Evolutionary conservation across 805 yeast species (phyloP).

Genomic region (Spathaspora passalidarum): DNA sequence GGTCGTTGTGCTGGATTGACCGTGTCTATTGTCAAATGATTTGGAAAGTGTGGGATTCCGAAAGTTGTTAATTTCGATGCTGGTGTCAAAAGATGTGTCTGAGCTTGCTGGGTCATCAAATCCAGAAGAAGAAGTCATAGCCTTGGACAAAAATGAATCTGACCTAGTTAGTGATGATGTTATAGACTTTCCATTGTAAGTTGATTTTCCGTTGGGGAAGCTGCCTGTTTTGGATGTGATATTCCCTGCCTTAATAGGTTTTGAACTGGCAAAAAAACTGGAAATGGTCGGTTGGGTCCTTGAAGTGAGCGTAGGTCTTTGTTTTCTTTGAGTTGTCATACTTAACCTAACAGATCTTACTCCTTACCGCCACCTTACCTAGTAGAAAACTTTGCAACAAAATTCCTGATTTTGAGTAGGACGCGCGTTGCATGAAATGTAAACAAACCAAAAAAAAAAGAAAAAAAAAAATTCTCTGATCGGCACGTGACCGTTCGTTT

Average conservation of each 20-base stretch:
- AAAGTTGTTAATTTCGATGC: slow-evolving; percentile 30
- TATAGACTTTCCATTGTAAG: not conserved
- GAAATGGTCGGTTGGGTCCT: slow-evolving; percentile 24
- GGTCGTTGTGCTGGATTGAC: not conserved
- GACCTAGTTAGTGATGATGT: slow-evolving; percentile 14
- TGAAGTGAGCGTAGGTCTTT: not conserved
- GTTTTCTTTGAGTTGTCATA: slow-evolving; percentile 1
- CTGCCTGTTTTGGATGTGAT: not conserved
- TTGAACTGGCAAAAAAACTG: slow-evolving; percentile 20
- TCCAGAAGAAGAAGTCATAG: slow-evolving; percentile 16
- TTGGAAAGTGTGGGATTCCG: slow-evolving; percentile 21
- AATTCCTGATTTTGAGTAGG: not conserved
- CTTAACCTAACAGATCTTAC: not conserved
- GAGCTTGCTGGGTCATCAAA: slow-evolving; percentile 28
- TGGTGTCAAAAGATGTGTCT: slow-evolving; percentile 36
- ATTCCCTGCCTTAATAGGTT: not conserved
- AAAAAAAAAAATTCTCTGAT: too few species aligned
- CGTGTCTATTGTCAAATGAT: not conserved
- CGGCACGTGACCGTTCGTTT: too few species aligned
- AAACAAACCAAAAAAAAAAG: not conserved
- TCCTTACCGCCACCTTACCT: not conserved
- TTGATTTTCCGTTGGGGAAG: not conserved
- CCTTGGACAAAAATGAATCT: slow-evolving; percentile 18
- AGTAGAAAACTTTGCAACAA: not conserved
- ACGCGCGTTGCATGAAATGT: not conserved